Base-by-base conservation (phyloP, 169 alveolate genomes). In the Plasmodium cynomolgi region DNA sequence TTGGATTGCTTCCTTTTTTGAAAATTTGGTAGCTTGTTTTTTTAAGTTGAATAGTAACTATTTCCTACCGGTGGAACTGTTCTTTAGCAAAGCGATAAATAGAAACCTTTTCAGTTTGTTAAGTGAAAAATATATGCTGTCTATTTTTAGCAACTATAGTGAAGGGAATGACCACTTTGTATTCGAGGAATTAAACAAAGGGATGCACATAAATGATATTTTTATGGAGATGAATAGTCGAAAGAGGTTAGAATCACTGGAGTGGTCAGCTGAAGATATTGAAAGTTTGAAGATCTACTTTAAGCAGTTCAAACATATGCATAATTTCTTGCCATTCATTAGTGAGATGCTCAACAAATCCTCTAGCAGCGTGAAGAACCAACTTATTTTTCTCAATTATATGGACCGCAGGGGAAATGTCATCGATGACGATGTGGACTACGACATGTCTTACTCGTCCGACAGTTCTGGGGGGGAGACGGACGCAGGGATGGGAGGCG, bases 281-380 rank as follows among this genome's bases (percentile, higher is more conserved):
- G 83, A 88, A 39, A 79, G 82, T 50, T 31, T 88, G 17, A 88
- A 88, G 47, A 5, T 88, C 0, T 88, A 88, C 72, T 88, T 88
- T 44, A 88, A 88, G 33, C 94, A 88, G 47, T 88, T 88, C 33
- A 88, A 88, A 31, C 94, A 88, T 2, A 88, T 88, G 94, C 90
- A 88, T 41, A 88, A 68, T 13, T 88, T 79, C 50, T 11, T 88
- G 17, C 88, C 94, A 9, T 88, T 88, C 20, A 79, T 88, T 20
- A 88, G 94, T n/a, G 90, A 88, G 72, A 80, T 88, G 90, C 39
- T 88, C 23, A 88, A 88, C 47, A 88, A 88, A 20, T 80, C 94
- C 29, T 5, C 90, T 4, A 88, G 72, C 31, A 68, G 74, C 17
- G 94, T 88, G 9, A 88, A 88, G 72, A 88, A 88, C 33, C 94